Evolutionary conservation across 139 green algal genomes (phyloP).

Genomic region (Chlamydomonas asymmetrica): DNA sequence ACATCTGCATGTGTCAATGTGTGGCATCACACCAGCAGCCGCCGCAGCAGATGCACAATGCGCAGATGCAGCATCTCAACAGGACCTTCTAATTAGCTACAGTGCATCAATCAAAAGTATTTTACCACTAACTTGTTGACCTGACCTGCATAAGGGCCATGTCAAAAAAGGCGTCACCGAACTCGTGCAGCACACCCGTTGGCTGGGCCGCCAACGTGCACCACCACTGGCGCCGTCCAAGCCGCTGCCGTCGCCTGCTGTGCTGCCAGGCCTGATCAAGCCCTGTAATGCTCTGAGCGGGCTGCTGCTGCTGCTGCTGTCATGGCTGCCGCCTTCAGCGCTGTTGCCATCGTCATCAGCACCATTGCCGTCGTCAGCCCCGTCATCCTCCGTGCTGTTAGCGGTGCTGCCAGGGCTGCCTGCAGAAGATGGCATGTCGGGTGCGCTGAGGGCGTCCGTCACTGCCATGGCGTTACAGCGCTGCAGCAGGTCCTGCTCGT

Average conservation of each 20-base stretch:
- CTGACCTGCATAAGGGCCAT: not conserved
- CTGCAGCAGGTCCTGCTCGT: constrained; percentile 15
- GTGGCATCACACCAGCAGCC: not conserved
- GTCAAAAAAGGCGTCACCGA: constrained; percentile 1
- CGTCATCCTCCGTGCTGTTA: not conserved
- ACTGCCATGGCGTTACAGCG: not conserved
- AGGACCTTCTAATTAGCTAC: not conserved
- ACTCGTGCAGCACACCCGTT: constrained; percentile 7
- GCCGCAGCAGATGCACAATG: not conserved
- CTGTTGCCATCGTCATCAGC: too few species aligned
- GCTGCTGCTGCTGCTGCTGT: not conserved
- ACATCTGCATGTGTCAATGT: not conserved
- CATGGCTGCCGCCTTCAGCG: not conserved
- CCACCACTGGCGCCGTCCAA: not conserved
- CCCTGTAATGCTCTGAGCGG: not conserved
- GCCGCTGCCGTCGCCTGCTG: not conserved
- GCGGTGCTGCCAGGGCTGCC: not conserved
- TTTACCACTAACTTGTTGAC: not conserved
- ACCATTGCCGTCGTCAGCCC: not conserved
- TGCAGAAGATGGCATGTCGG: too few species aligned
- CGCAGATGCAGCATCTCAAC: not conserved
- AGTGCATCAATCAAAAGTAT: not conserved
- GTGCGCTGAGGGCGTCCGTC: too few species aligned
- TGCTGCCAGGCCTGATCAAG: not conserved
- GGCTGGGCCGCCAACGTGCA: not conserved